Conservation (phyloP, 805 yeast species). For the Candida easanensis region DNA sequence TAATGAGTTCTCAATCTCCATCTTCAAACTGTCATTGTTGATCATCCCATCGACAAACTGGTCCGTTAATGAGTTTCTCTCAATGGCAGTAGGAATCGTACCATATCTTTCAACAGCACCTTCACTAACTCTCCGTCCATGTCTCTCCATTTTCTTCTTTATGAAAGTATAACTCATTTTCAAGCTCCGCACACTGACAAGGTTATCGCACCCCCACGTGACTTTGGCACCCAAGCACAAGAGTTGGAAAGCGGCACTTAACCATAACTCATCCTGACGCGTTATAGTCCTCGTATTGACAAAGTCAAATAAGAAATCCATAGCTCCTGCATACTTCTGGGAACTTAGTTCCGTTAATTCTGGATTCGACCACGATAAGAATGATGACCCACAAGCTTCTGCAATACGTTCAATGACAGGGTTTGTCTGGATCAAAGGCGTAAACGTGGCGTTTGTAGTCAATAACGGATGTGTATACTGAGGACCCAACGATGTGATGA, state of each 20-base stretch:
- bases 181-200: conserved; percentile 26
- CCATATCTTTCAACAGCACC: not conserved
- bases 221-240: conserved; percentile 39
- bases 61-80: not conserved
- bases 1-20: conserved; percentile 24
- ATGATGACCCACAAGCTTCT: conserved; percentile 41
- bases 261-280: conserved; percentile 34
- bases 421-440: conserved; percentile 34
- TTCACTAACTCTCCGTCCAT: conserved; percentile 1
- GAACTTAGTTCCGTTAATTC: conserved; percentile 28
- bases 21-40: conserved; percentile 23
- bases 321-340: conserved; percentile 25
- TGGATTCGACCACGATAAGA: conserved; percentile 33
- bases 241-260: conserved; percentile 37
- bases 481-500: conserved; percentile 40
- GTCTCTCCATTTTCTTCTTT: conserved; percentile 23
- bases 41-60: conserved; percentile 2
- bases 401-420: conserved; percentile 32
- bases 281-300: not conserved
- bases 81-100: not conserved
- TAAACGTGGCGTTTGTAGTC: conserved; percentile 39
- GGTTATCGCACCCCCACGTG: conserved; percentile 22
- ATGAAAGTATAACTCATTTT: conserved; percentile 36
- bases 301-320: conserved; percentile 16
- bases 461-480: conserved; percentile 39